These are phyloP conservation scores for Bryoerythrophyllum caledonicum DNA, from an alignment of 225 moss, liverwort and hornwort species.

Conservation along the genomic window DNA sequence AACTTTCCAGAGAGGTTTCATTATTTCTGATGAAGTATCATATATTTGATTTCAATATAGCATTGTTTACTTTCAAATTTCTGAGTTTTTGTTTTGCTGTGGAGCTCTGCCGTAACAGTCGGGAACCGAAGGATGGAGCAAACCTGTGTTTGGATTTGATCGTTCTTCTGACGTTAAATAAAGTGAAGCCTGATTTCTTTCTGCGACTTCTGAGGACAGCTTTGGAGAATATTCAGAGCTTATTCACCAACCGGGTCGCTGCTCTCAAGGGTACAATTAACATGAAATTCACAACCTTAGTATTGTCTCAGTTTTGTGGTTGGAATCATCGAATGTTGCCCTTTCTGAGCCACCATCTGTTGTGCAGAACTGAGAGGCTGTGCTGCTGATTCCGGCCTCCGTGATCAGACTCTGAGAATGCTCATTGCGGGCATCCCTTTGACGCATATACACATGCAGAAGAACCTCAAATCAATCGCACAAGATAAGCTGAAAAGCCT, in stretches of 20 bases:
- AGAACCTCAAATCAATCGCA: conserved; percentile 31
- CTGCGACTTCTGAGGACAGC: conserved; percentile 34
- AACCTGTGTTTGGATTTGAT: conserved; percentile 65
- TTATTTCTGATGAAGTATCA: neutral
- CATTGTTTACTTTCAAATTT: neutral
- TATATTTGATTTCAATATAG: neutral
- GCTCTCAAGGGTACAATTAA: conserved; percentile 38
- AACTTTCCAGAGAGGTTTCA: neutral
- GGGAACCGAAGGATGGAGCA: conserved; percentile 37
- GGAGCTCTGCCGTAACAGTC: conserved; percentile 23
- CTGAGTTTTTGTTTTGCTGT: neutral
- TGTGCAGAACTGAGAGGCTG: conserved; percentile 38
- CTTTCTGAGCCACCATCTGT: neutral
- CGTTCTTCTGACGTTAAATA: conserved; percentile 49
- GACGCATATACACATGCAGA: conserved; percentile 43
- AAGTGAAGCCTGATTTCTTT: conserved; percentile 45
- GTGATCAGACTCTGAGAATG: conserved; percentile 46
- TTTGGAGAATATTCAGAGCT: conserved; percentile 24
- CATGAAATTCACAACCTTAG: neutral
- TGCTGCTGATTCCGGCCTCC: conserved; percentile 18
- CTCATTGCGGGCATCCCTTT: conserved; percentile 52
- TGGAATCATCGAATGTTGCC: neutral
- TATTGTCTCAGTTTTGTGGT: neutral
- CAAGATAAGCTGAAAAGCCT: conserved; percentile 34
- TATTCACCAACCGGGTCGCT: conserved; percentile 34